Evolutionary conservation across 148 eudicot species (phyloP).

Genomic region (Beta vulgaris): DNA sequence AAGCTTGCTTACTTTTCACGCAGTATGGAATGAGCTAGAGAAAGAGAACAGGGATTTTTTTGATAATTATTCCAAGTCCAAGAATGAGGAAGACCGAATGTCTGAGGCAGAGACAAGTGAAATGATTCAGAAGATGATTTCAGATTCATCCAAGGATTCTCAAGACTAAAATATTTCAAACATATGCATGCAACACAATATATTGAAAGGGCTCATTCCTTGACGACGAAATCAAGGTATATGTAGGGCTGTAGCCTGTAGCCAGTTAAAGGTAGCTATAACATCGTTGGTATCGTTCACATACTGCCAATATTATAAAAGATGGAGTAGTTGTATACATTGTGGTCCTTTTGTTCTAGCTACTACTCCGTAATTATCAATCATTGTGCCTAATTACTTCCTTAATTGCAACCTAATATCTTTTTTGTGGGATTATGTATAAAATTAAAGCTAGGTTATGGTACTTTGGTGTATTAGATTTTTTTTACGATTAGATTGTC

Average conservation of each 20-base stretch:
- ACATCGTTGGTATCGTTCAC: constrained; percentile 2
- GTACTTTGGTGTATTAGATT: no score
- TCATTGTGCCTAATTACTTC: constrained; percentile 11
- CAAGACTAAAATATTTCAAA: constrained; percentile 28
- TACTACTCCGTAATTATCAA: constrained; percentile 24
- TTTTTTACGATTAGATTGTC: no score
- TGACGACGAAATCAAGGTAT: no score
- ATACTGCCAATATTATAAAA: constrained; percentile 11
- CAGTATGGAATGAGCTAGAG: constrained; percentile 85
- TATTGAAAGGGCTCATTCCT: constrained; percentile 32
- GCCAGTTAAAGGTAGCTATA: no score
- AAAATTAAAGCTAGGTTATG: no score
- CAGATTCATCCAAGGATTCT: constrained; percentile 46
- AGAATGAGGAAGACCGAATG: constrained; percentile 44
- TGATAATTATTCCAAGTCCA: constrained; percentile 42
- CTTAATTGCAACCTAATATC: no score
- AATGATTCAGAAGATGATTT: constrained; percentile 64
- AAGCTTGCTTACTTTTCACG: no score
- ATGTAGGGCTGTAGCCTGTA: no score
- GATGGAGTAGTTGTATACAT: constrained; percentile 1
- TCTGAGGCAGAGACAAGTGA: constrained; percentile 63
- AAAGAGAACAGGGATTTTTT: constrained; percentile 84
- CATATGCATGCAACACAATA: not conserved
- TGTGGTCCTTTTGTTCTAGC: constrained; percentile 23
- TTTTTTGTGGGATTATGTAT: no score